These are phyloP conservation scores for Raphidocelis subcapitata DNA, from an alignment of 139 green algal genomes.

Conservation along the genomic window DNA sequence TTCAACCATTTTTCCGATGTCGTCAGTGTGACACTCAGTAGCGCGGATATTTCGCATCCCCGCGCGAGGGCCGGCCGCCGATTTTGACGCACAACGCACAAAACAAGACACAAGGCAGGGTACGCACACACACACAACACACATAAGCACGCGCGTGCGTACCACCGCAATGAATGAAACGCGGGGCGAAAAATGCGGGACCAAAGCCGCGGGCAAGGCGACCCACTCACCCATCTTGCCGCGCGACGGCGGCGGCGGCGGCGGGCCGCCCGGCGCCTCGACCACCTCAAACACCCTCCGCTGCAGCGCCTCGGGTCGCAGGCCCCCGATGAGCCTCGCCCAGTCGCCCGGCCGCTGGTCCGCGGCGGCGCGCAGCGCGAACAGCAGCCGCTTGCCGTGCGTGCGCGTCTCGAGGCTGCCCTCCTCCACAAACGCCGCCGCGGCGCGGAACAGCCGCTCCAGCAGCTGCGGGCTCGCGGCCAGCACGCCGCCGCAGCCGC, in stretches of 20 bases:
- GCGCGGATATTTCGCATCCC: too few species aligned
- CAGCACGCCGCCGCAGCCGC: background rate
- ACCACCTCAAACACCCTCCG: conserved; percentile 50
- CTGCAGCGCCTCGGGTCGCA: conserved; percentile 30
- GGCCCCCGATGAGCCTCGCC: conserved; percentile 32
- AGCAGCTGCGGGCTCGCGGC: background rate
- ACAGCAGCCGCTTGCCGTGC: conserved; percentile 78
- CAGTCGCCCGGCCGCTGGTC: conserved; percentile 26
- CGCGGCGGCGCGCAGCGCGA: conserved; percentile 39
- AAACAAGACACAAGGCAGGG: too few species aligned
- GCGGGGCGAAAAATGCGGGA: too few species aligned
- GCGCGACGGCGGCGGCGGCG: conserved; percentile 30
- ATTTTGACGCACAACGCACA: too few species aligned
- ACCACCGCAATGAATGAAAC: too few species aligned
- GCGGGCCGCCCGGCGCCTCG: conserved; percentile 45
- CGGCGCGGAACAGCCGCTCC: conserved; percentile 34
- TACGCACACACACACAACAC: too few species aligned
- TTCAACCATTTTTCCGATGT: too few species aligned
- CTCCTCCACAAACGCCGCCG: conserved; percentile 66
- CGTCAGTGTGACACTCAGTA: too few species aligned
- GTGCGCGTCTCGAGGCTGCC: conserved; percentile 65
- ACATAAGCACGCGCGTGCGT: too few species aligned
- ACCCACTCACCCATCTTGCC: background rate
- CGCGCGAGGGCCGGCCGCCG: too few species aligned
- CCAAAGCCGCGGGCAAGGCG: too few species aligned